Conservation (phyloP, 2,329 filamentous ascomycete species). For the Bimuria novae-zelandiae region DNA sequence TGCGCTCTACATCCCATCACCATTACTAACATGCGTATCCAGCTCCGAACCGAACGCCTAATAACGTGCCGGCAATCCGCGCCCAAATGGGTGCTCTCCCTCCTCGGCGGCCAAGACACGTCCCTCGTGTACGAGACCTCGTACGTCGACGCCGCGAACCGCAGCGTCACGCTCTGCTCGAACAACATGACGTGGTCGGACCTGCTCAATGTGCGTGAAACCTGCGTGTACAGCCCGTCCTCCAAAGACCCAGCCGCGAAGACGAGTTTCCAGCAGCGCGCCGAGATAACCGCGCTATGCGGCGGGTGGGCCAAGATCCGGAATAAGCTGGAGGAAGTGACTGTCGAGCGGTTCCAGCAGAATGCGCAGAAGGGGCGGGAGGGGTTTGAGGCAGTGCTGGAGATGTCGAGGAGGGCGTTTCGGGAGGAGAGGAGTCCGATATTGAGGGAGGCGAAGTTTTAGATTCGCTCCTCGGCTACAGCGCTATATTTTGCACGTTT, state of each 20-base stretch:
- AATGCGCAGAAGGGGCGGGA: constrained; percentile 90
- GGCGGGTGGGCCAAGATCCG: constrained; percentile 97
- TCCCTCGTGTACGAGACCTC: constrained; percentile 94
- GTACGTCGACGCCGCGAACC: constrained; percentile 82
- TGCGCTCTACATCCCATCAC: constrained; percentile 12
- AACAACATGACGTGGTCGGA: constrained; percentile 94
- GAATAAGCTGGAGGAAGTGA: constrained; percentile 92
- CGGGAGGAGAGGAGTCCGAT: constrained; percentile 77
- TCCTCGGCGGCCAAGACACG: constrained; percentile 79
- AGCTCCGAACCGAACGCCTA: constrained; percentile 73
- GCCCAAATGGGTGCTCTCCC: constrained; percentile 77
- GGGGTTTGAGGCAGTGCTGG: constrained; percentile 92
- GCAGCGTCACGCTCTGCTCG: constrained; percentile 95
- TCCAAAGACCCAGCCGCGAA: constrained; percentile 54
- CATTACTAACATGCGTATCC: constrained; percentile 12
- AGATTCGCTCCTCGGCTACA: constrained; percentile 5
- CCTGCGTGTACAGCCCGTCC: constrained; percentile 78
- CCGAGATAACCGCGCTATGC: constrained; percentile 90
- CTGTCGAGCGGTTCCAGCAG: constrained; percentile 85
- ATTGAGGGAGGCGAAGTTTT: constrained; percentile 39
- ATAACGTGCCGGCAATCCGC: constrained; percentile 68
- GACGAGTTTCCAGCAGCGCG: constrained; percentile 87
- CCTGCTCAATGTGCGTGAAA: constrained; percentile 89
- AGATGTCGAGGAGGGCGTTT: constrained; percentile 90
- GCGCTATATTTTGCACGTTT: too few species aligned